Conservation (phyloP, 2,329 filamentous ascomycete species). For the Chaetomiaceae sp. region DNA sequence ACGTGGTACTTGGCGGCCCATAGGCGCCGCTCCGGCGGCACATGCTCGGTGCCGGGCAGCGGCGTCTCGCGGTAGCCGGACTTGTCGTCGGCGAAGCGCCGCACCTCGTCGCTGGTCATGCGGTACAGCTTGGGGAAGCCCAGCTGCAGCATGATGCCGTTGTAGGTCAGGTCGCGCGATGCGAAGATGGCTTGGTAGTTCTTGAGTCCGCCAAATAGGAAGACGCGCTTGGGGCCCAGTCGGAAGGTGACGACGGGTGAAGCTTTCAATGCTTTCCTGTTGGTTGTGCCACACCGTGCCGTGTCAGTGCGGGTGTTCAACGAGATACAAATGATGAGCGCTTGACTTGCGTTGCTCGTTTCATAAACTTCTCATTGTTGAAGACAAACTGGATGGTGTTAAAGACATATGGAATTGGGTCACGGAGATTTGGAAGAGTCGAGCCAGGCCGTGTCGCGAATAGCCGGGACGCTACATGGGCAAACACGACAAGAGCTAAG, state of each 20-base stretch:
- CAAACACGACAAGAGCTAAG: too few species aligned
- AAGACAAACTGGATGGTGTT: conserved; percentile 4
- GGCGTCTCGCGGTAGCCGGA: background rate
- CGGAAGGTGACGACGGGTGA: background rate
- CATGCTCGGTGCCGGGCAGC: background rate
- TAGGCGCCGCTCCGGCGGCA: background rate
- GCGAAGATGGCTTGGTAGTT: conserved; percentile 1
- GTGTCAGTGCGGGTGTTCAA: background rate
- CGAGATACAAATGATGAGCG: too few species aligned
- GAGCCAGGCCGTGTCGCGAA: too few species aligned
- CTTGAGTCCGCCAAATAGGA: conserved; percentile 1
- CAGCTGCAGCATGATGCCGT: conserved; percentile 3
- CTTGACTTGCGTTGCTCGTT: background rate
- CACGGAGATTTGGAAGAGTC: background rate
- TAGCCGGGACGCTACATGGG: too few species aligned
- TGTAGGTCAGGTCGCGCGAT: background rate
- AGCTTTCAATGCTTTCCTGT: background rate
- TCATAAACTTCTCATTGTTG: background rate
- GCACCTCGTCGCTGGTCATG: background rate
- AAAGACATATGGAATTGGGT: background rate
- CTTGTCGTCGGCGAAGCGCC: background rate
- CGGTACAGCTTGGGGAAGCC: background rate
- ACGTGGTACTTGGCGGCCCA: background rate
- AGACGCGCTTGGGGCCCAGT: background rate
- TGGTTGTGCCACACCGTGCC: too few species aligned